Percentiles rank a stretch among this genome's conserved stretches.
These are phyloP conservation scores for Leptographium wingfieldii DNA, from an alignment of 2,329 filamentous ascomycete genomes.

Conservation along the genomic window DNA sequence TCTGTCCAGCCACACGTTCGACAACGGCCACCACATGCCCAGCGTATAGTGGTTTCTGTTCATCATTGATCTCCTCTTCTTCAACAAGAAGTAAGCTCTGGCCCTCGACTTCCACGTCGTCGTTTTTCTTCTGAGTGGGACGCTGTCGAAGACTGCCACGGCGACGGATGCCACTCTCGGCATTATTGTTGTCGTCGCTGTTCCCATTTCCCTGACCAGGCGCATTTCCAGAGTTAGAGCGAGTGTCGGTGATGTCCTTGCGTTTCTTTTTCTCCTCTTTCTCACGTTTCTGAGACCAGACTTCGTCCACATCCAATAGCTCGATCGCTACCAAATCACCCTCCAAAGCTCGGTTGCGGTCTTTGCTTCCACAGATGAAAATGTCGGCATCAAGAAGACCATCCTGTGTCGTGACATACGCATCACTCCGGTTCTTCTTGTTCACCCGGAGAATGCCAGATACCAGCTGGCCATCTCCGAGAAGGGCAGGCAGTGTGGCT, in stretches of 20 bases:
- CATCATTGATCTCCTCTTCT: slow-evolving; percentile 97
- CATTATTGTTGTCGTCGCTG: slow-evolving; percentile 46
- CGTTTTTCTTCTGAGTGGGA: slow-evolving; percentile 98
- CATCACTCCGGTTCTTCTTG: slow-evolving; percentile 98
- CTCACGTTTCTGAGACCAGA: slow-evolving; percentile 97
- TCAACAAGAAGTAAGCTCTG: slow-evolving; percentile 94
- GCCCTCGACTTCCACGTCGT: slow-evolving; percentile 96
- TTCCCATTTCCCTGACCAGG: slow-evolving; percentile 50
- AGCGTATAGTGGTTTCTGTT: slow-evolving; percentile 93
- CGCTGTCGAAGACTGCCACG: slow-evolving; percentile 92
- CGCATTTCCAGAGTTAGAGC: slow-evolving; percentile 62
- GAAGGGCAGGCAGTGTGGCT: slow-evolving; percentile 78
- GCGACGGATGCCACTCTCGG: slow-evolving; percentile 77
- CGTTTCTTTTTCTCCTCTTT: slow-evolving; percentile 99
- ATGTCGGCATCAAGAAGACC: slow-evolving; percentile 86
- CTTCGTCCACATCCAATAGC: slow-evolving; percentile 92
- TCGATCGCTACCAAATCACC: slow-evolving; percentile 93
- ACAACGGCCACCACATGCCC: slow-evolving; percentile 96
- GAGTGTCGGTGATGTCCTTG: slow-evolving; percentile 93
- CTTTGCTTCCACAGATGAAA: slow-evolving; percentile 98
- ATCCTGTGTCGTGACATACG: slow-evolving; percentile 90
- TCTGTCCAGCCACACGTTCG: slow-evolving; percentile 92
- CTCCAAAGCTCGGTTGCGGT: slow-evolving; percentile 91
- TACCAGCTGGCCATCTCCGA: slow-evolving; percentile 86
- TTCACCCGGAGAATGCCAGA: slow-evolving; percentile 95